These are phyloP conservation scores for Heritiera littoralis DNA, from an alignment of 345 rosid genomes.

Conservation along the genomic window DNA sequence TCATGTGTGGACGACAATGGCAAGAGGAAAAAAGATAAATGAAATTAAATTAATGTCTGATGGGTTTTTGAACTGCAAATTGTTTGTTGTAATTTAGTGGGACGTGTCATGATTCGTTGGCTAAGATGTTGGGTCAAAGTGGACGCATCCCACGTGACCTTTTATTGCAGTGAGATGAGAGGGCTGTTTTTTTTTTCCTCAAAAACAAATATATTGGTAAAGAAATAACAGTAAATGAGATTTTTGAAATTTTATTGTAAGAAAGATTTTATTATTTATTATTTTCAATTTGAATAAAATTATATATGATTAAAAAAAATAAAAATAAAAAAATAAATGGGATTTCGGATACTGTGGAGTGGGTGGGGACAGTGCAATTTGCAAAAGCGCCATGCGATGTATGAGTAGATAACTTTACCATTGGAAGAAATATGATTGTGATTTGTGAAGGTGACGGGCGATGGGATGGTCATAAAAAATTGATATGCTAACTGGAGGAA, in stretches of 20 bases:
- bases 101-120: slow-evolving; percentile 24
- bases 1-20: slow-evolving; percentile 9
- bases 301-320: too few relatives aligned
- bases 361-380: not conserved
- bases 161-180: too few relatives aligned
- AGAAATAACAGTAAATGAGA: too few relatives aligned
- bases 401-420: not conserved
- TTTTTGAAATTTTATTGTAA: too few relatives aligned
- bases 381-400: not conserved
- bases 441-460: not conserved
- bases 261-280: too few relatives aligned
- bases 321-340: not conserved
- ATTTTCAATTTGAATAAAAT: too few relatives aligned
- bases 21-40: not conserved
- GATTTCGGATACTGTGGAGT: not conserved
- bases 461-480: not conserved
- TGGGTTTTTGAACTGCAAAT: slow-evolving; percentile 21
- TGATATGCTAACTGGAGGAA: not conserved
- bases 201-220: too few relatives aligned
- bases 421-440: not conserved
- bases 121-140: slow-evolving; percentile 21
- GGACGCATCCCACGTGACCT: slow-evolving; percentile 30
- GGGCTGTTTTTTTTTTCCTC: too few relatives aligned
- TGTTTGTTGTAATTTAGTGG: slow-evolving; percentile 30
- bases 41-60: not conserved